Conservation (phyloP, 208 protist genomes). For the Crithidia expoeki region DNA sequence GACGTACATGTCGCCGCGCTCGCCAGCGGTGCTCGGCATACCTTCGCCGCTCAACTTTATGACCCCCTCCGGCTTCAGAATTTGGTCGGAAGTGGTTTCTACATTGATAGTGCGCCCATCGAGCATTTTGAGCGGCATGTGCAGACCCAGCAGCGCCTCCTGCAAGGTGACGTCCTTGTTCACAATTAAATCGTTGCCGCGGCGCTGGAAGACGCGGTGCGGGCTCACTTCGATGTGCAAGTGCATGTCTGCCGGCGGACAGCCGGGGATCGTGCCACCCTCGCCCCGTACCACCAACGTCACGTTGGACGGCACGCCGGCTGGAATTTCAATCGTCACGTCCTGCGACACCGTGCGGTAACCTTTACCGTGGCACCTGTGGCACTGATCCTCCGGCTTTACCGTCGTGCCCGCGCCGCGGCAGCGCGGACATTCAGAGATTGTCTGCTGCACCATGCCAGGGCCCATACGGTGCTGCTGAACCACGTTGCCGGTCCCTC, state of each 20-base stretch:
- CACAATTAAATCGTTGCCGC: conserved; percentile 95
- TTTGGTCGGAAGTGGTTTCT: conserved; percentile 48
- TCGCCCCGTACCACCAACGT: conserved; percentile 96
- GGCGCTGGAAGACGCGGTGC: conserved; percentile 93
- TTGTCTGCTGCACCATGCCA: conserved; percentile 97
- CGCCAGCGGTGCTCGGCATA: conserved; percentile 74
- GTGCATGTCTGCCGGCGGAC: conserved; percentile 96
- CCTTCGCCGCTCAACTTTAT: conserved; percentile 86
- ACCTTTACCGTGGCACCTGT: conserved; percentile 94
- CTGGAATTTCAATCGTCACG: conserved; percentile 95
- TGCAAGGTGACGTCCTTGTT: conserved; percentile 90
- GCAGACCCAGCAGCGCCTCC: conserved; percentile 93
- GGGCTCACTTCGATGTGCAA: conserved; percentile 95
- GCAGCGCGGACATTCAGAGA: conserved; percentile 92
- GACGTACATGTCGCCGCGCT: conserved; percentile 86
- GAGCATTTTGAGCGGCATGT: conserved; percentile 90
- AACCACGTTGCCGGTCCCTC: conserved; percentile 93
- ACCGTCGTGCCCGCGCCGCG: conserved; percentile 92
- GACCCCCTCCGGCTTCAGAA: conserved; percentile 80
- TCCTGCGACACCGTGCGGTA: conserved; percentile 92
- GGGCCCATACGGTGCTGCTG: conserved; percentile 94
- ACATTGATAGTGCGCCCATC: conserved; percentile 91
- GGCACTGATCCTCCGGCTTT: conserved; percentile 95
- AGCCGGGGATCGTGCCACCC: conserved; percentile 93
- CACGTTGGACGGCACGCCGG: conserved; percentile 95